Base-by-base conservation (phyloP, 2,329 filamentous ascomycete species). In the Ascocoryne sarcoides region DNA sequence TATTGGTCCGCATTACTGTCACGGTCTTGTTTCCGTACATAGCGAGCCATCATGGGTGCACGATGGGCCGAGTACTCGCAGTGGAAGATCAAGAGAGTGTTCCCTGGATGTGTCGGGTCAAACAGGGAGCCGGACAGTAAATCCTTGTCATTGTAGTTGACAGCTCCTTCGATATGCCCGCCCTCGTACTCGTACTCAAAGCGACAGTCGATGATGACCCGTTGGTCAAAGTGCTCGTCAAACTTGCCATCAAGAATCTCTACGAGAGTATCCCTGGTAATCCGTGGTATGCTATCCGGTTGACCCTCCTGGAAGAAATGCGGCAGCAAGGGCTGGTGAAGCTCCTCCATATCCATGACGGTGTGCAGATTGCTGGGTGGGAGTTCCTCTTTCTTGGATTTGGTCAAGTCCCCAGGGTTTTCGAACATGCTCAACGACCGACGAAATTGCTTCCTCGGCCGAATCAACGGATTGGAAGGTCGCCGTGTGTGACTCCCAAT, bases 151-250 rank as follows among this genome's bases (percentile, higher is more conserved):
- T 95, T 96, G 69, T 88, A 92, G 69, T 98, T 98, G 65, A 95
- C 71, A 32, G 92, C 92, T 14, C 84, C 84, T 52, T 88, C 76
- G 58, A 98, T 95, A 62, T 98, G 92, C 23, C 92, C 92, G 42
- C 92, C 92, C 12, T 95, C 83, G 60, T 93, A 98, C 65, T 98
- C 92, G 62, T 98, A 98, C 70, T 98, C 92, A 60, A 98, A 98
- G 15, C 92, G 84, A 62, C 92, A 98, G 63, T 98, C 92, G 56
- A 98, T 82, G 56, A 98, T 73, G 63, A 94, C 76, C 60, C 86
- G 81, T 59, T 89, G 76, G 45, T 88, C 79, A 61, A 84, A 96
- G 17, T 76, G 63, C 18, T 80, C 71, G 55, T 79, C 76, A 64
- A 81, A 95, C 53, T 84, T 82, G 46, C 88, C 88, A 62, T 95